Evolutionary conservation across 371 early-diverging fungal genomes (phyloP).

Genomic region (Amoeboaphelidium protococcarum): DNA sequence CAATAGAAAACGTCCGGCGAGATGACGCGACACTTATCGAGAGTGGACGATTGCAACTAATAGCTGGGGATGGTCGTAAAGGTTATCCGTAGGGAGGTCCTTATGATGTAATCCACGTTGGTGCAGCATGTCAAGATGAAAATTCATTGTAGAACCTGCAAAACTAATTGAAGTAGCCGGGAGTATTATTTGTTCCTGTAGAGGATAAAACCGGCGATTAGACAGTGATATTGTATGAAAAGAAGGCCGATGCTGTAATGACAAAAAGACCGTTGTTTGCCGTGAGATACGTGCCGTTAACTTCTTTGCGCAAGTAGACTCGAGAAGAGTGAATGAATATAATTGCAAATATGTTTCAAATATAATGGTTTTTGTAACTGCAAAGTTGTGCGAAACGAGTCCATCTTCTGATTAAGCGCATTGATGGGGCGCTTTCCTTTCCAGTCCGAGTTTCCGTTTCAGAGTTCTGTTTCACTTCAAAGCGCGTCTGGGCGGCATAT

Average conservation of each 20-base stretch:
- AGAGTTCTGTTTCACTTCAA: no score
- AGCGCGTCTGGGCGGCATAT: no score
- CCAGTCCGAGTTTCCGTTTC: no score
- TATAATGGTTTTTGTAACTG: no score
- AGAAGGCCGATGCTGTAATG: constrained; percentile 31
- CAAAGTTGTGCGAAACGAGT: no score
- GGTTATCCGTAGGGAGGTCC: constrained; percentile 38
- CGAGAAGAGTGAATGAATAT: not conserved
- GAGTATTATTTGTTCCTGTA: constrained; percentile 7
- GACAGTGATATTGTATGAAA: constrained; percentile 33
- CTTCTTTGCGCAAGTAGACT: constrained; percentile 2
- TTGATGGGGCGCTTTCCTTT: no score
- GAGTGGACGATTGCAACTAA: constrained; percentile 10
- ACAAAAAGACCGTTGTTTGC: constrained; percentile 22
- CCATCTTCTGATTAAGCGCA: no score
- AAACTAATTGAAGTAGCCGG: constrained; percentile 36
- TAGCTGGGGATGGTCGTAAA: constrained; percentile 42
- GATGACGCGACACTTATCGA: constrained; percentile 27
- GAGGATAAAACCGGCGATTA: not conserved
- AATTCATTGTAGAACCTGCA: not conserved
- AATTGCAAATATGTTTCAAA: not conserved
- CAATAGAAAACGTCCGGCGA: constrained; percentile 21
- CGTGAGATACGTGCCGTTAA: constrained; percentile 22
- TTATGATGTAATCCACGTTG: constrained; percentile 77
- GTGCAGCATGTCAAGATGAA: constrained; percentile 34